These are phyloP conservation scores for Ustilago esculenta DNA, from an alignment of 1,284 basidiomycete genomes.

Conservation along the genomic window DNA sequence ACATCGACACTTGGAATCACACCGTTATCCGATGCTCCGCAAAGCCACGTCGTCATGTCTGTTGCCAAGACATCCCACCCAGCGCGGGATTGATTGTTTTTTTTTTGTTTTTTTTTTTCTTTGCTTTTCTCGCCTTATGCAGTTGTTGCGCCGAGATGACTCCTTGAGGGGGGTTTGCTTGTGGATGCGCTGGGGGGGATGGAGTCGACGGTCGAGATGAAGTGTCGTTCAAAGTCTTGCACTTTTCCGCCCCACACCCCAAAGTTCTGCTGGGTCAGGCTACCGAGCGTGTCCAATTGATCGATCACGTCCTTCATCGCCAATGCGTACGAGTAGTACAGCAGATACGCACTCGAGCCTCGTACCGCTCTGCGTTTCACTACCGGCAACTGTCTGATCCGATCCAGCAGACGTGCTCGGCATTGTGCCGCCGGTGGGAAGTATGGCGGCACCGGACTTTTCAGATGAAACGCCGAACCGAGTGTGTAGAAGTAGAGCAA, in stretches of 20 bases:
- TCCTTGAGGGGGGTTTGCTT: constrained; percentile 27
- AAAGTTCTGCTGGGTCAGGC: constrained; percentile 54
- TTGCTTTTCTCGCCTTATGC: too few species aligned
- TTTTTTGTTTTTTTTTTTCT: too few species aligned
- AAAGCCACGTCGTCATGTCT: too few species aligned
- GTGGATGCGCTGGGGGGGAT: constrained; percentile 19
- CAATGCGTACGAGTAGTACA: constrained; percentile 92
- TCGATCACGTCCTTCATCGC: constrained; percentile 74
- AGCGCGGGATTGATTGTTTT: too few species aligned
- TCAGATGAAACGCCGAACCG: constrained; percentile 84
- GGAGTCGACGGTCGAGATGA: constrained; percentile 28
- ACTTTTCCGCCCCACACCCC: constrained; percentile 57
- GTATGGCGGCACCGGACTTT: constrained; percentile 91
- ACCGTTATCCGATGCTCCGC: too few species aligned
- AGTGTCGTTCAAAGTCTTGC: constrained; percentile 54
- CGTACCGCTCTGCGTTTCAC: constrained; percentile 75
- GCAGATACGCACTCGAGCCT: constrained; percentile 76
- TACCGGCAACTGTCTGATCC: constrained; percentile 74
- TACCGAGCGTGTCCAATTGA: constrained; percentile 49
- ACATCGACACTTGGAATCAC: too few species aligned
- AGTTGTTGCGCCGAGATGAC: constrained; percentile 6
- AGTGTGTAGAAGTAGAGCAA: constrained; percentile 90
- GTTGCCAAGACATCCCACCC: too few species aligned
- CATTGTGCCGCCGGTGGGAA: constrained; percentile 89
- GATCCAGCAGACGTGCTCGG: constrained; percentile 75